A percentile compares a stretch with the other conserved stretches of the same genome.
Conservation (phyloP, 331 rosid genomes). For the Arachis monticola region DNA sequence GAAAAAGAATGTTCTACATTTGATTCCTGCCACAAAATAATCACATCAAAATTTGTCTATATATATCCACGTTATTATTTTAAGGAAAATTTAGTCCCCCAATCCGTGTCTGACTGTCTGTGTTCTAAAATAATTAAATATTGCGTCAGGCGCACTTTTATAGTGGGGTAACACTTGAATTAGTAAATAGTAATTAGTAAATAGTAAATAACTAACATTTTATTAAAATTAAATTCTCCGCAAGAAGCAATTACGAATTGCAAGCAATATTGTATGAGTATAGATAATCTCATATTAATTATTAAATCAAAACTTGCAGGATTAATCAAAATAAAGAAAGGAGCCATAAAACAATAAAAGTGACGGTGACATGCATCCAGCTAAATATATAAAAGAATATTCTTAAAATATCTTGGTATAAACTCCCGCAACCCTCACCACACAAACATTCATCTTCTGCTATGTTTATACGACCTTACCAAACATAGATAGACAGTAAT, state of each 20-base stretch:
- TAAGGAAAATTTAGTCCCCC: neutral
- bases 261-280: neutral
- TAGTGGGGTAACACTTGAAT: too few species aligned
- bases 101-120: too few species aligned
- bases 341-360: neutral
- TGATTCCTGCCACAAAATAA: neutral
- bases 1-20: neutral
- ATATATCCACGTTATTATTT: neutral
- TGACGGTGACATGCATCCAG: constrained; percentile 15
- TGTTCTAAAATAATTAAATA: too few species aligned
- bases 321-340: too few species aligned
- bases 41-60: neutral
- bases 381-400: constrained; percentile 38
- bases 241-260: neutral
- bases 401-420: constrained; percentile 35
- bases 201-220: too few species aligned
- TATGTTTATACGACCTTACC: neutral
- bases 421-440: neutral
- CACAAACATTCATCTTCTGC: neutral
- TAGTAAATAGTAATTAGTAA: too few species aligned
- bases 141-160: too few species aligned
- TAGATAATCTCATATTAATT: too few species aligned
- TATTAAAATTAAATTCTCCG: too few species aligned
- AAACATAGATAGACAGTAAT: neutral
- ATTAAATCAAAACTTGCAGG: too few species aligned